Evolutionary conservation across 495 filamentous ascomycete genomes (phyloP).

Genomic region (Penicillium bialowiezense): DNA sequence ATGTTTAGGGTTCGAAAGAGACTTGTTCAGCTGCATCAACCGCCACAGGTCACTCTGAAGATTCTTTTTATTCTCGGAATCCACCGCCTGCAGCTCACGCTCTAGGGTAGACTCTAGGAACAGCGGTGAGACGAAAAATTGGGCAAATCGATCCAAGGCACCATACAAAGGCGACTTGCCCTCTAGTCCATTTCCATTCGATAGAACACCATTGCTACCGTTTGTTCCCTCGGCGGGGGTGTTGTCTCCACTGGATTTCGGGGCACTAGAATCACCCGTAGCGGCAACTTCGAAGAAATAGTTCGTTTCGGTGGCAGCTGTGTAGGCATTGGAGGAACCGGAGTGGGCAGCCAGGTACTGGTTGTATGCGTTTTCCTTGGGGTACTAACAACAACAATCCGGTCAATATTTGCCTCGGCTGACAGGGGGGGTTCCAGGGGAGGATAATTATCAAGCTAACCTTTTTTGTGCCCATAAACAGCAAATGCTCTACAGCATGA

Average conservation of each 20-base stretch:
- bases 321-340: slow-evolving; percentile 93
- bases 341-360: slow-evolving; percentile 87
- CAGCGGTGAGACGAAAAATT: slow-evolving; percentile 93
- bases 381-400: slow-evolving; percentile 56
- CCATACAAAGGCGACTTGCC: slow-evolving; percentile 72
- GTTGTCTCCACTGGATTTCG: slow-evolving; percentile 27
- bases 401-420: slow-evolving; percentile 11
- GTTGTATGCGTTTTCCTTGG: slow-evolving; percentile 93
- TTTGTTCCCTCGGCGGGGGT: slow-evolving; percentile 26
- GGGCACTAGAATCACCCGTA: slow-evolving; percentile 49
- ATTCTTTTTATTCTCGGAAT: slow-evolving; percentile 99
- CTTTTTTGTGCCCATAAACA: slow-evolving; percentile 99
- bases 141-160: slow-evolving; percentile 91
- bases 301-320: slow-evolving; percentile 89
- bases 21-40: slow-evolving; percentile 86
- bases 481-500: slow-evolving; percentile 85
- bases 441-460: slow-evolving; percentile 32
- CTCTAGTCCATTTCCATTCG: slow-evolving; percentile 7
- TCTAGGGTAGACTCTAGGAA: slow-evolving; percentile 90
- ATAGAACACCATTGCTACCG: slow-evolving; percentile 28
- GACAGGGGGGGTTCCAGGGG: background rate
- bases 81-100: slow-evolving; percentile 86
- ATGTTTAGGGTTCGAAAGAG: slow-evolving; percentile 82
- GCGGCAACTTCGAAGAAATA: slow-evolving; percentile 97
- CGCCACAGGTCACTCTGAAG: slow-evolving; percentile 95